Base-by-base conservation (phyloP, 192 early-diverging fungal species). In the Phycomyces nitens region DNA sequence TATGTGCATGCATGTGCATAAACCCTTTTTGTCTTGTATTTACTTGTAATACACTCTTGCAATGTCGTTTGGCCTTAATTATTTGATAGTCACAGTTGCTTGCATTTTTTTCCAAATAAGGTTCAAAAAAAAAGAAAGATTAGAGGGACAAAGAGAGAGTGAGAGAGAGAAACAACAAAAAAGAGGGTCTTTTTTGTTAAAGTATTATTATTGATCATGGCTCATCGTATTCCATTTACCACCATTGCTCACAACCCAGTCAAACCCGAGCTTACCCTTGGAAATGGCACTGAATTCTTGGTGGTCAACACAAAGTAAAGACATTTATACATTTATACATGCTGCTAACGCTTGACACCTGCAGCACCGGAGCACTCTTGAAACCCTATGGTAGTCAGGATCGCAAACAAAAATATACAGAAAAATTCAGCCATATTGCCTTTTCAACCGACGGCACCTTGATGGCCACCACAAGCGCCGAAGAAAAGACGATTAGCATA, bases 401-500 rank as follows among this genome's bases (percentile, higher is more conserved):
- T 53, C 51, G 39, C 43, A 68, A 66, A 24, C 57, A 63, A 18
- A 55, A 77, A 8, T 67, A 69, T 52, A 66, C 75, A 55, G 80
- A 72, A 34, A 53, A 66, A 2, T 78, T 86, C 21, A 73, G 79
- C 20, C 66, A 76, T 12, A 74, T 79, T 18, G 76, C 79, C 5
- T 89, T 89, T 68, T 83, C 78, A 54, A 73, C 72, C 6, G 78
- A 84, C 51, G 86, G 84, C 5, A 55, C 53, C 11, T 81, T 80
- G 29, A 64, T 92, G 58, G 87, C 84, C 0, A 75, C 81, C 6
- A 83, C 81, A 59, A 85, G 85, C 7, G 29, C 29, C 18, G 80
- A 81, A 39, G 83, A 92, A 62, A 93, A 93, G 72, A 64, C 75
- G 22, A 62, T 92, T 29, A 67, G 75, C n/a, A 74, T 91, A 52